These are phyloP conservation scores for Leishmania turanica DNA, from an alignment of 208 protist genomes.

Conservation along the genomic window DNA sequence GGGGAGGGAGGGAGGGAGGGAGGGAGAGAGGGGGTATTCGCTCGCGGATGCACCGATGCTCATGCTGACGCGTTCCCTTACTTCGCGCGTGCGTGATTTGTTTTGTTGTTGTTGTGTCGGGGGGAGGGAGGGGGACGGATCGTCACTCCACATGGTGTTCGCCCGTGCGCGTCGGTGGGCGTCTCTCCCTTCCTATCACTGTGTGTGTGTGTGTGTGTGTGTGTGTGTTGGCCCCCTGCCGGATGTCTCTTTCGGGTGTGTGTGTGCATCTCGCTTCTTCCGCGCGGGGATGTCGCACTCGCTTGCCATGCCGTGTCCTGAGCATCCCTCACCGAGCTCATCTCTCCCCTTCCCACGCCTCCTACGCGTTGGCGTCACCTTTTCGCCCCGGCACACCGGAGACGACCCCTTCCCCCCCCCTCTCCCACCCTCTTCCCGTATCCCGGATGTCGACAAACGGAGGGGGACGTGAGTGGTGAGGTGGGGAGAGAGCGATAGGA, in stretches of 20 bases:
- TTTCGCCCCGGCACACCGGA: no score
- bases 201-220: no score
- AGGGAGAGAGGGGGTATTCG: no score
- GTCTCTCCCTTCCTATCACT: background rate
- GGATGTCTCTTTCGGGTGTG: background rate
- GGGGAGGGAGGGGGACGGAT: no score
- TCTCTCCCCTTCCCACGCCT: background rate
- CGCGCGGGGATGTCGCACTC: background rate
- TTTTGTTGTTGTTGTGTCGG: background rate
- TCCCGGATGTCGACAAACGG: background rate
- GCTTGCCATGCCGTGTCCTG: background rate
- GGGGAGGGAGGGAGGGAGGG: no score
- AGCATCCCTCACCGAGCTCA: background rate
- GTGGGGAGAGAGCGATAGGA: background rate
- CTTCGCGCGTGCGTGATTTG: background rate
- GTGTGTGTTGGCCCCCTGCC: background rate
- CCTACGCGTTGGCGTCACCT: background rate
- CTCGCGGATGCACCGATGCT: no score
- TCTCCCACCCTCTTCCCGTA: background rate
- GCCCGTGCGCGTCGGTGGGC: no score
- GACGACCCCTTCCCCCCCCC: background rate
- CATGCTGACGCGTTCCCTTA: no score
- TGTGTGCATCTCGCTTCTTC: background rate
- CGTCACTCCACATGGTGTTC: no score
- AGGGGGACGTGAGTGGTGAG: background rate